Evolutionary conservation across 2,329 filamentous ascomycete genomes (phyloP).

Genomic region (Myrmaecium sp.): DNA sequence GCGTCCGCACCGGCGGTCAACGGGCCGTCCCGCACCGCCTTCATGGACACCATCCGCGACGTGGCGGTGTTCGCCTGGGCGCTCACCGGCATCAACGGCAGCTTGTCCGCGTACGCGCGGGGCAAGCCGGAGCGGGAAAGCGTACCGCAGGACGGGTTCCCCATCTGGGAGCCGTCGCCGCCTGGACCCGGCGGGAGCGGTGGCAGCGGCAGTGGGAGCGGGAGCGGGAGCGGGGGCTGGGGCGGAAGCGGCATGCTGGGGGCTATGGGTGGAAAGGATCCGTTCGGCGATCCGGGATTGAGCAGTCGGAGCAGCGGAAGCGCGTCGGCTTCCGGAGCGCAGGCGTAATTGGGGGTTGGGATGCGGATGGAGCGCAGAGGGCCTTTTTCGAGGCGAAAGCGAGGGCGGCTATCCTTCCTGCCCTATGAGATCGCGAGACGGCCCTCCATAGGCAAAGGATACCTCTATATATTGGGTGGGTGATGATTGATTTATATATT

Average conservation of each 20-base stretch:
- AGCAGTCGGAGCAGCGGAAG: constrained; percentile 1
- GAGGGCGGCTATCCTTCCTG: no score
- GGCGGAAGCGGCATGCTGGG: constrained; percentile 3
- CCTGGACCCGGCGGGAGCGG: constrained; percentile 1
- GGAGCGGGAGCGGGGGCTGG: background rate
- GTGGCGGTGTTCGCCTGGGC: constrained; percentile 83
- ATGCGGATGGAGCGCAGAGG: background rate
- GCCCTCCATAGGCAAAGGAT: no score
- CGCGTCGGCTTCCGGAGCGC: background rate
- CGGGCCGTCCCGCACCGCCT: constrained; percentile 41
- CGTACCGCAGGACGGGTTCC: constrained; percentile 42
- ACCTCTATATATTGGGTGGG: no score
- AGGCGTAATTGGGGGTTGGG: background rate
- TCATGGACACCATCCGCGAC: constrained; percentile 69
- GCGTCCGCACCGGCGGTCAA: no score
- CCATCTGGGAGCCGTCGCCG: constrained; percentile 33
- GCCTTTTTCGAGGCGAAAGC: background rate
- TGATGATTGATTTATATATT: no score
- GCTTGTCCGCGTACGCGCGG: constrained; percentile 44
- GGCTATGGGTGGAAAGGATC: constrained; percentile 8
- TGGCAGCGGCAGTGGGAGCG: constrained; percentile 1
- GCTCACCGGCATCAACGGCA: constrained; percentile 63
- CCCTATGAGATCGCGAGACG: no score
- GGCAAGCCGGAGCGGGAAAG: constrained; percentile 48
- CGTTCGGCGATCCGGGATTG: constrained; percentile 20